A percentile compares a stretch with the other conserved stretches of the same genome.
Conservation (phyloP, 2,329 filamentous ascomycete genomes). For the Trichothecium sympodiale region DNA sequence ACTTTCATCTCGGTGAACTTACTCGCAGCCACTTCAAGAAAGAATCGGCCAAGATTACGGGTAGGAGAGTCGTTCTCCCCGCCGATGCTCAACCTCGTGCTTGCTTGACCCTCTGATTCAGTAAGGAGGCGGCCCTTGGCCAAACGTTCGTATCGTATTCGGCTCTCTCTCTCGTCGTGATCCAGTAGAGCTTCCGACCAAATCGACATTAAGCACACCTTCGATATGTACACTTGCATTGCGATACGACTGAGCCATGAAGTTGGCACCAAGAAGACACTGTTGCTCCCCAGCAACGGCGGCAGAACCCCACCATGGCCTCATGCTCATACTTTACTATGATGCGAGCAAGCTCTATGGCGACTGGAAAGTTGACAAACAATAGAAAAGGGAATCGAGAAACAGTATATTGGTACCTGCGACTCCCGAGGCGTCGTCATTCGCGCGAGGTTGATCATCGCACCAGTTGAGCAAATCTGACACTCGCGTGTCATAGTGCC, state of each 20-base stretch:
- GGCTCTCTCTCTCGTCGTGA: slow-evolving; percentile 33
- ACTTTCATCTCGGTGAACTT: slow-evolving; percentile 41
- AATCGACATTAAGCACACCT: slow-evolving; percentile 47
- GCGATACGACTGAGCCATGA: slow-evolving; percentile 39
- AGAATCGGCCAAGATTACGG: slow-evolving; percentile 42
- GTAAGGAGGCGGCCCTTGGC: slow-evolving; percentile 33
- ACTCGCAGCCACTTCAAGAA: slow-evolving; percentile 42
- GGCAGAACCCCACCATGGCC: slow-evolving; percentile 43
- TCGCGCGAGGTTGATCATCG: slow-evolving; percentile 42
- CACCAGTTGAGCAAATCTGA: slow-evolving; percentile 39
- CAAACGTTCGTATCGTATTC: slow-evolving; percentile 43
- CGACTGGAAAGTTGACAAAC: slow-evolving; percentile 25
- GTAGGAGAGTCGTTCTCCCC: slow-evolving; percentile 45
- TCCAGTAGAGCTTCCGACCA: slow-evolving; percentile 38
- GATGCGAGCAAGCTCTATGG: slow-evolving; percentile 43
- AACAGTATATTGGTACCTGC: slow-evolving; percentile 5
- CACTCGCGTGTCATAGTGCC: slow-evolving; percentile 43
- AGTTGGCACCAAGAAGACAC: slow-evolving; percentile 37
- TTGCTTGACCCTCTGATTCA: slow-evolving; percentile 24
- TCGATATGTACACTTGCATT: slow-evolving; percentile 42
- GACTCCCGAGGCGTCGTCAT: slow-evolving; percentile 46
- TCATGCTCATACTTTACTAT: slow-evolving; percentile 33
- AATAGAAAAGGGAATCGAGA: neutral
- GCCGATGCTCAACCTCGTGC: slow-evolving; percentile 30
- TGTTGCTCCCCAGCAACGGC: slow-evolving; percentile 49